Base-by-base conservation (phyloP, 2,329 filamentous ascomycete species). In the Penicillium brevicompactum region DNA sequence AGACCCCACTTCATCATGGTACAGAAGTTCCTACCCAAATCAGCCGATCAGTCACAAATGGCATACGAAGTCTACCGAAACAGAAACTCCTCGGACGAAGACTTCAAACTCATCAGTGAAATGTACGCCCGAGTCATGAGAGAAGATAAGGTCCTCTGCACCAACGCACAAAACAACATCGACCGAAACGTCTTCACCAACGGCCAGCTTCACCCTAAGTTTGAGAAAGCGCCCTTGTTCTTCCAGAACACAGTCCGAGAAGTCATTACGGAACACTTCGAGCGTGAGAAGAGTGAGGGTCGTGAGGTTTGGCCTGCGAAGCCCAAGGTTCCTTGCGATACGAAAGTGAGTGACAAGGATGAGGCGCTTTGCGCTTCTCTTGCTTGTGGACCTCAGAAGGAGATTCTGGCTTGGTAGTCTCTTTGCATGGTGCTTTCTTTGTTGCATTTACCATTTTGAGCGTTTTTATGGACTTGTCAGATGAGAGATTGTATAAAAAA, bases 1-100 rank as follows among this genome's bases (percentile, higher is more conserved):
- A 82, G 81, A 13, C 79, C 82, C n/a, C 76, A 87, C 70, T 87
- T 87, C 70, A 82, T 87, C 72, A 84, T 85, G 75, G 81, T 87
- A 51, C 84, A 87, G 66, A 77, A 84, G 55, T 86, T 87, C 70
- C 76, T 87, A 11, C 85, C 85, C 11, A 78, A 73, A 46, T 74
- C 76, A 2, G 75, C 84, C 0, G 76, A 72, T 34, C 78, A 71
- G 41, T 82, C 80, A 2, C 74, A 75, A 38, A 87, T 88, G 81
- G 76, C 78, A 53, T 87, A 87, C 69, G 83, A 88, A 66, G 80
- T 87, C 47, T 87, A 80, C 76, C 78, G 83, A 56, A 83, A 87
- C 77, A 84, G 83, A 67, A 73, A 82, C 66, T 80, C 84, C 4
- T 78, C 76, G n/a, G 81, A 86, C 14, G 80, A 81, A 24, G 81